Evolutionary conservation across 306 rosid genomes (phyloP).

Genomic region (Pyrus pyrifolia): DNA sequence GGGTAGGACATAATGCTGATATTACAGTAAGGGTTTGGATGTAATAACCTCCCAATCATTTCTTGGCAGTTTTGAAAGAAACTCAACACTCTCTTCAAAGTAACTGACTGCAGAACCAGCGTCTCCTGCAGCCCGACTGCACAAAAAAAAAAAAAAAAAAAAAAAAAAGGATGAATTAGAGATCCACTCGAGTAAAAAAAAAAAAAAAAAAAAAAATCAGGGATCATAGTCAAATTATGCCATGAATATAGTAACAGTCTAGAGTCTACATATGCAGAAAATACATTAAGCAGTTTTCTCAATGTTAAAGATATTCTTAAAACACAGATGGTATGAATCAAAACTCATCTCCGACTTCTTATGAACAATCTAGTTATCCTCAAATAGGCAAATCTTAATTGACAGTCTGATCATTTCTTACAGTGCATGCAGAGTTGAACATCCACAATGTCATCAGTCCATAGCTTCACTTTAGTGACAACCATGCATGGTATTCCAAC

Average conservation of each 20-base stretch:
- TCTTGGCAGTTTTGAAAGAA: constrained; percentile 76
- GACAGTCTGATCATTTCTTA: background rate
- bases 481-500: background rate
- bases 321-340: background rate
- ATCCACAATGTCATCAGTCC: background rate
- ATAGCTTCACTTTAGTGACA: background rate
- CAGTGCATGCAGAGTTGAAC: background rate
- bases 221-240: background rate
- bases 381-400: background rate
- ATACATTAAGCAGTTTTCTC: background rate
- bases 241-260: background rate
- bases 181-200: constrained; percentile 10
- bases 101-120: constrained; percentile 61
- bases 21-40: constrained; percentile 16
- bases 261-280: background rate
- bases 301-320: background rate
- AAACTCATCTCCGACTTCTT: background rate
- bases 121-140: constrained; percentile 91
- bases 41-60: constrained; percentile 68
- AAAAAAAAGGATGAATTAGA: background rate
- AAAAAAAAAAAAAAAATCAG: constrained; percentile 3
- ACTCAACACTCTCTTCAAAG: constrained; percentile 82
- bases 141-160: background rate
- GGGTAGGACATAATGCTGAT: background rate
- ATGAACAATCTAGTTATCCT: background rate